These are phyloP conservation scores for Benincasa hispida DNA, from an alignment of 306 rosid genomes.

Conservation along the genomic window DNA sequence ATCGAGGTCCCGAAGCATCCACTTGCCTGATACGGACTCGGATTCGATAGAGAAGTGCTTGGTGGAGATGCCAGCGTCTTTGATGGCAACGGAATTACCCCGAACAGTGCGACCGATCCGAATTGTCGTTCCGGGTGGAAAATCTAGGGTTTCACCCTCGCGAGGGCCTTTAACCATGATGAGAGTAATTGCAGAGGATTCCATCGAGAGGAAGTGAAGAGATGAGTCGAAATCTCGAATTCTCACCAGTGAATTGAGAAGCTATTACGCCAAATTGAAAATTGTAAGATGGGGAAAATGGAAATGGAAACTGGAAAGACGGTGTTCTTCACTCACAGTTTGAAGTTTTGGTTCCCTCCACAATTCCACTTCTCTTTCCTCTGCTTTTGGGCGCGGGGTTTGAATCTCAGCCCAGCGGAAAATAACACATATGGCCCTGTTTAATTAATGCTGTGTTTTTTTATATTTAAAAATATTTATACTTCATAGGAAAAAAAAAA, in stretches of 20 bases:
- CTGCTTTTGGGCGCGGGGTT: background rate
- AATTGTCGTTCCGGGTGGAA: slow-evolving; percentile 27
- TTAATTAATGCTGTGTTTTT: too few relatives aligned
- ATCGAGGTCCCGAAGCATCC: slow-evolving; percentile 56
- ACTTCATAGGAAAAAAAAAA: too few relatives aligned
- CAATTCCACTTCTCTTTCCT: background rate
- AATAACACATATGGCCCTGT: too few relatives aligned
- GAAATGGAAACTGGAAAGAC: background rate
- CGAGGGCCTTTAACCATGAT: slow-evolving; percentile 53
- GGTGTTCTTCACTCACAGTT: background rate
- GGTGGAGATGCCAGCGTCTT: slow-evolving; percentile 67
- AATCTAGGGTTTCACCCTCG: slow-evolving; percentile 41
- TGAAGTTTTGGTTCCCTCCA: slow-evolving; percentile 6
- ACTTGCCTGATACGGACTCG: slow-evolving; percentile 17
- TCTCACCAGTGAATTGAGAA: background rate
- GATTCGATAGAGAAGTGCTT: slow-evolving; percentile 47
- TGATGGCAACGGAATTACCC: slow-evolving; percentile 52
- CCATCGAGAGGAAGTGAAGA: slow-evolving; percentile 22
- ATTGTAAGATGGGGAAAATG: background rate
- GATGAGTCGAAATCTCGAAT: background rate
- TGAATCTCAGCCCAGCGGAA: background rate
- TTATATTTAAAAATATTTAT: too few relatives aligned
- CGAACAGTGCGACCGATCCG: slow-evolving; percentile 55
- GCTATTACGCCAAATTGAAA: background rate
- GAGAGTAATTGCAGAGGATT: slow-evolving; percentile 28